Evolutionary conservation across 805 yeast species (phyloP).

Genomic region (Lipomyces yamanashiensis): DNA sequence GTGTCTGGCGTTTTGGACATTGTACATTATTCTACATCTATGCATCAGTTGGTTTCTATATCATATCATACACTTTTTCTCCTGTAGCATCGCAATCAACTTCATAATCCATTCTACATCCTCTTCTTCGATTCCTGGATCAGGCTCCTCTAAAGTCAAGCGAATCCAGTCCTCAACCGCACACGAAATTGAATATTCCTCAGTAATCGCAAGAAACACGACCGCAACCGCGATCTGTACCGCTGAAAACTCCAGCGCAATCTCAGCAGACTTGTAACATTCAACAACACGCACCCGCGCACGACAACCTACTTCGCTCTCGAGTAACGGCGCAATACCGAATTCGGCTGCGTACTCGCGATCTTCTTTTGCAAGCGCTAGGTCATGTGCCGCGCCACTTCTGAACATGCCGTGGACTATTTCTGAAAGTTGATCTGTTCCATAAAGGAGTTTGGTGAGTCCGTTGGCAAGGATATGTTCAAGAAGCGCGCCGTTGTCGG

Average conservation of each 20-base stretch:
- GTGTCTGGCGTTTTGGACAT: not conserved
- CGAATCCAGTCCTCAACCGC: constrained; percentile 1
- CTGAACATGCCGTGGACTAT: constrained; percentile 5
- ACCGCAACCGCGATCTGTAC: constrained; percentile 21
- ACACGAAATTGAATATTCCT: constrained; percentile 1
- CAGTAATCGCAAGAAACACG: constrained; percentile 9
- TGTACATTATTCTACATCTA: not conserved
- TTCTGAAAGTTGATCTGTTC: constrained; percentile 13
- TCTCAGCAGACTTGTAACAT: constrained; percentile 2
- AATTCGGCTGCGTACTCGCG: constrained; percentile 19
- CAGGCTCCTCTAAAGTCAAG: not conserved
- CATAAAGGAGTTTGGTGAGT: constrained; percentile 7
- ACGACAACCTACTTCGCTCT: constrained; percentile 17
- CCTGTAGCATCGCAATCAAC: not conserved
- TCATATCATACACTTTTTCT: not conserved
- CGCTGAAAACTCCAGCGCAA: not conserved
- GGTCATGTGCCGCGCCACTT: constrained; percentile 4
- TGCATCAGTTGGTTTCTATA: not conserved
- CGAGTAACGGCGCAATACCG: constrained; percentile 20
- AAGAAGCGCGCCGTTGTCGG: constrained; percentile 6
- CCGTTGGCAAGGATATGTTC: constrained; percentile 19
- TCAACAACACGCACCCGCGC: constrained; percentile 7
- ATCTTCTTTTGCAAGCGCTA: constrained; percentile 5
- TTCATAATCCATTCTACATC: not conserved
- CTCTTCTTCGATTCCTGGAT: not conserved